phyloP scores from a whole-genome alignment of 345 rosid genomes.

The Sisymbrium irio region DNA sequence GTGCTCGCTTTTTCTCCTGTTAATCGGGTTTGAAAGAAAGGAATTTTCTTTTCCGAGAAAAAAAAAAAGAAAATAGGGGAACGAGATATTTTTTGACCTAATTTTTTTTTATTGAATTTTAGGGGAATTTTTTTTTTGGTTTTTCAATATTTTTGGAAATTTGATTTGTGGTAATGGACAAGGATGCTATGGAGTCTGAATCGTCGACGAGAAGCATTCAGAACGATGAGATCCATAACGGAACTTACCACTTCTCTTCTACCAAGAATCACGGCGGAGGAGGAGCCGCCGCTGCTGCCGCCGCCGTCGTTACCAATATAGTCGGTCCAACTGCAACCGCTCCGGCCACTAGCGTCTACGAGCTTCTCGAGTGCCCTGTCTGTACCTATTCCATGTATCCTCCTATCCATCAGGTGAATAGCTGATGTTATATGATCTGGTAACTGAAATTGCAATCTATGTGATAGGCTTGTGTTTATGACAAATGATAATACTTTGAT shows the following conservation, averaged over 20 bases:
- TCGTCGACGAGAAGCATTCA: constrained; percentile 57
- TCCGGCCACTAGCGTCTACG: constrained; percentile 64
- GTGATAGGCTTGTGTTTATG: no score
- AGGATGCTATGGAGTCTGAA: constrained; percentile 77
- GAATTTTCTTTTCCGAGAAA: constrained; percentile 1
- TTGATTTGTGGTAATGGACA: constrained; percentile 49
- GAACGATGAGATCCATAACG: constrained; percentile 70
- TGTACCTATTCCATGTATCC: constrained; percentile 99
- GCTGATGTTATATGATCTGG: no score
- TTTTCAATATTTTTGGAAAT: background rate
- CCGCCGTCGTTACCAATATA: constrained; percentile 37
- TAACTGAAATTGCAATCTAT: no score
- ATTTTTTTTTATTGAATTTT: constrained; percentile 11
- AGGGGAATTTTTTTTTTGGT: background rate
- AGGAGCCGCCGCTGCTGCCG: constrained; percentile 24
- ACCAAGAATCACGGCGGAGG: constrained; percentile 48
- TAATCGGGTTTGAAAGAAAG: constrained; percentile 28
- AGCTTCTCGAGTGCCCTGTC: constrained; percentile 96
- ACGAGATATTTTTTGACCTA: background rate
- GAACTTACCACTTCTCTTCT: constrained; percentile 53
- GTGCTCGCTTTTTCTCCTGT: background rate
- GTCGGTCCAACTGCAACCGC: constrained; percentile 50
- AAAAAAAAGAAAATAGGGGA: background rate
- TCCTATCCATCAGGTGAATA: constrained; percentile 93
- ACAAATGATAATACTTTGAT: no score